Evolutionary conservation across 2,329 filamentous ascomycete species (phyloP), one percentile per base, ranked within the genome.

Genomic region (Neofusicoccum laricinum): DNA sequence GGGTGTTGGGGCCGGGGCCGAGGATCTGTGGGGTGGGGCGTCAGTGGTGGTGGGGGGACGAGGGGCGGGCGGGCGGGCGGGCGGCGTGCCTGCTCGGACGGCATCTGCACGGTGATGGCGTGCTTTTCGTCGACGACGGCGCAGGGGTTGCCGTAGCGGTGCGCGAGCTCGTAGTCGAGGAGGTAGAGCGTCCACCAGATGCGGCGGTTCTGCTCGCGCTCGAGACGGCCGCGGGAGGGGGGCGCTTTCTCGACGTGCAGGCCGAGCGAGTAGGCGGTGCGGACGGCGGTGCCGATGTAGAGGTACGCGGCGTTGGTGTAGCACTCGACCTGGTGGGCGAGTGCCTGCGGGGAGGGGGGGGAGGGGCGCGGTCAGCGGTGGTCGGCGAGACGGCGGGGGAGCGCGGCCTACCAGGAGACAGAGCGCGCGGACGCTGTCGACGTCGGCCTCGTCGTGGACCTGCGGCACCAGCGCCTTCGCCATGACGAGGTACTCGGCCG

Each of bases 121-220:
- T 75, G 67, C 19, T 70, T 69, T 8, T 72, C 68, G 41, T 77
- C 75, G 41, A 76, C 74, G 14, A 76, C 71, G 10, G 75, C 62
- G 10, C 68, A 71, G 4, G 75, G 75, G 49, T 71, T 75, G 5
- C 75, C 75, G 34, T 74, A 72, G 67, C 74, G 68, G n/a, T 73
- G 72, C 0, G 74, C 74, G 46, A 76, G 68, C 45, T 76, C 75
- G 57, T 74, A 71, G 43, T 77, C 75, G 3, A 77, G 73, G 0
- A 67, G 70, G 49, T 73, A 76, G 10, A 77, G 58, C 8, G 75
- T 75, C 74, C 74, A 77, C 75, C 75, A 77, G 49, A 77, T 73
- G 14, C 75, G 70, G 7, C 75, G 71, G 55, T 75, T 72, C 40
- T 73, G 73, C 41, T 76, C 73, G 32, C 71, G 70, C 34, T 76